A percentile compares a stretch with the other conserved stretches of the same genome.
Conservation (phyloP, 2,329 filamentous ascomycete genomes). For the Penicillium thymicola region DNA sequence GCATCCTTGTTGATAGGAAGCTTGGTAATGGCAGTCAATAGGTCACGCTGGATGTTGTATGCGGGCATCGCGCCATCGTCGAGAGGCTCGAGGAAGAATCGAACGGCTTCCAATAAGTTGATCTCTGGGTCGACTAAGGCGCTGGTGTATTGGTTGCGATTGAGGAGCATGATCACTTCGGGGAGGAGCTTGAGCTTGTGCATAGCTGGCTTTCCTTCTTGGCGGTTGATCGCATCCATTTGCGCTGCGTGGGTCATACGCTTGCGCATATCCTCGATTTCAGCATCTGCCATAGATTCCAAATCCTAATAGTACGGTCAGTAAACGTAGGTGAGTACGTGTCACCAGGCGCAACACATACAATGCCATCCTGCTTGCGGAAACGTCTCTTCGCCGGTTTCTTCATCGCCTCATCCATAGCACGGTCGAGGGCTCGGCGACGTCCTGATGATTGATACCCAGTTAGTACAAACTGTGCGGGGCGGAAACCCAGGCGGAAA, state of each 20-base stretch:
- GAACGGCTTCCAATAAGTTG: conserved; percentile 90
- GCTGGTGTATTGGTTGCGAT: conserved; percentile 77
- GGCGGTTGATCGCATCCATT: conserved; percentile 77
- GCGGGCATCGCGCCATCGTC: conserved; percentile 91
- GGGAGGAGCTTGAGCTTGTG: conserved; percentile 93
- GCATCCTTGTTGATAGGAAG: conserved; percentile 89
- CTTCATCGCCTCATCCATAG: conserved; percentile 85
- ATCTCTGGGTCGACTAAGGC: conserved; percentile 90
- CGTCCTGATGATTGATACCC: conserved; percentile 49
- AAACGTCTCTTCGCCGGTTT: conserved; percentile 67
- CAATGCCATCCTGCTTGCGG: conserved; percentile 83
- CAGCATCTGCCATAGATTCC: conserved; percentile 83
- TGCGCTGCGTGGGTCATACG: conserved; percentile 89
- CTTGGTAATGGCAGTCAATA: conserved; percentile 75
- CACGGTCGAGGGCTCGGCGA: conserved; percentile 76
- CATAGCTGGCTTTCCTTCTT: conserved; percentile 73
- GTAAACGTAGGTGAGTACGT: neutral
- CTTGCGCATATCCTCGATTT: conserved; percentile 81
- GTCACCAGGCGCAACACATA: conserved; percentile 45
- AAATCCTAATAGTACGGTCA: conserved; percentile 61
- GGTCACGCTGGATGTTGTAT: conserved; percentile 94
- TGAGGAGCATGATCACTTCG: conserved; percentile 82
- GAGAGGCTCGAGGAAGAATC: conserved; percentile 94
- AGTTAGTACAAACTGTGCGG: neutral
- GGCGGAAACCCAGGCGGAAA: too few species aligned